Base-by-base conservation (phyloP, 2,329 filamentous ascomycete species). In the Calonectria crousiana region DNA sequence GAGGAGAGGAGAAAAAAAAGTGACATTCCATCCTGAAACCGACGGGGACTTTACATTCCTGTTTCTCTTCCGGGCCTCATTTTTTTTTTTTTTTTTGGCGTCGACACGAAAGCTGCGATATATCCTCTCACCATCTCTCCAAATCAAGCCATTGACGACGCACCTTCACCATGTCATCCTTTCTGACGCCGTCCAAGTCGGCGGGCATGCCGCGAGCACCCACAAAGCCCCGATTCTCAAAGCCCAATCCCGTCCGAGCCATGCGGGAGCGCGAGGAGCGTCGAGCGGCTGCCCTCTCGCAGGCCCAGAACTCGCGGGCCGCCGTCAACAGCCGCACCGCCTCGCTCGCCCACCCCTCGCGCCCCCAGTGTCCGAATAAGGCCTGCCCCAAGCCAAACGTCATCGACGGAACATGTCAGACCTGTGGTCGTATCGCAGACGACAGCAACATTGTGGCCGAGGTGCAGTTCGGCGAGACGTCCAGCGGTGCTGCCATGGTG, bases 391-490 rank as follows among this genome's bases (percentile, higher is more conserved):
- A 89, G 68, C 90, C 91, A 20, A 89, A 92, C 70, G 89, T 93
- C 65, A 87, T 90, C 67, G 91, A 93, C 78, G 92, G 92, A 47
- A 90, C 95, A 78, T 98, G 97, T 85, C 91, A 92, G 75, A 93
- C 92, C 60, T 98, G 97, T 84, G 96, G 95, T 89, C 93, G 92
- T 74, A 92, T 98, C 78, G 91, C 96, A 71, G 93, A 94, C 79
- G 94, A 97, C 82, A 93, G 92, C 82, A 95, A 97, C 81, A 98
- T 98, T 76, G 96, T 98, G 73, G 92, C 95, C 64, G 97, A 99
- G 84, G 92, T 98, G 75, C 93, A 93, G 28, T 99, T 98, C 82
- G 95, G 95, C 77, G 96, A 99, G 87, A 94, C 92, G 34, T 92
- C 95, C 0, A 93, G 92, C 41, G 97, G 97, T 80, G 95, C 95